Evolutionary conservation across 352 stramenopile species (phyloP).

Genomic region (Globisporangium nodosum): DNA sequence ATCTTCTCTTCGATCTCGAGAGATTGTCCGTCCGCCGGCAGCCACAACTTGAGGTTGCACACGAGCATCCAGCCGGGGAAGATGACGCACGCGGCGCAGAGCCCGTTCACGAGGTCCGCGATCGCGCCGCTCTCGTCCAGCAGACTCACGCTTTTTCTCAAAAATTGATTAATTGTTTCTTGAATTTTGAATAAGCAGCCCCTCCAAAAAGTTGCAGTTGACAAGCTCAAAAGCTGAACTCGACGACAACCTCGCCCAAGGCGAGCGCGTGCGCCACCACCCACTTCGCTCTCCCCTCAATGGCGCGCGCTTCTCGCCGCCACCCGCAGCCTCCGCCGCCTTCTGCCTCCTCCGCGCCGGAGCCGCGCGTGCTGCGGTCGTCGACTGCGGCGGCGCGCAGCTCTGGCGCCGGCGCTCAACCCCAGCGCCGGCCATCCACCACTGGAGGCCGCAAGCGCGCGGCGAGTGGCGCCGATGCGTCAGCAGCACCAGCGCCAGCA

Average conservation of each 20-base stretch:
- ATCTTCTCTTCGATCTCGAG: slow-evolving; percentile 66
- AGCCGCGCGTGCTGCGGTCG: background rate
- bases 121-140: slow-evolving; percentile 26
- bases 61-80: slow-evolving; percentile 45
- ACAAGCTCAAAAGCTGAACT: too few relatives aligned
- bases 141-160: slow-evolving; percentile 18
- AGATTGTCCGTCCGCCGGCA: slow-evolving; percentile 36
- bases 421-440: background rate
- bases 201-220: too few relatives aligned
- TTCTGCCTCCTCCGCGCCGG: background rate
- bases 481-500: too few relatives aligned
- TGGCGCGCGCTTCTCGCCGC: too few relatives aligned
- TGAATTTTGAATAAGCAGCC: too few relatives aligned
- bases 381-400: background rate
- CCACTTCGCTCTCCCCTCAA: too few relatives aligned
- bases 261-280: too few relatives aligned
- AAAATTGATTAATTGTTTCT: too few relatives aligned
- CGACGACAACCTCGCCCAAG: too few relatives aligned
- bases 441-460: background rate
- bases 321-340: background rate
- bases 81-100: slow-evolving; percentile 39
- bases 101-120: slow-evolving; percentile 27
- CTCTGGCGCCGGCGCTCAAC: background rate
- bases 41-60: slow-evolving; percentile 45
- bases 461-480: background rate